Evolutionary conservation across 2,329 filamentous ascomycete species (phyloP), one percentile per base, ranked within the genome.

Genomic region (Neopestalotiopsis clavispora): DNA sequence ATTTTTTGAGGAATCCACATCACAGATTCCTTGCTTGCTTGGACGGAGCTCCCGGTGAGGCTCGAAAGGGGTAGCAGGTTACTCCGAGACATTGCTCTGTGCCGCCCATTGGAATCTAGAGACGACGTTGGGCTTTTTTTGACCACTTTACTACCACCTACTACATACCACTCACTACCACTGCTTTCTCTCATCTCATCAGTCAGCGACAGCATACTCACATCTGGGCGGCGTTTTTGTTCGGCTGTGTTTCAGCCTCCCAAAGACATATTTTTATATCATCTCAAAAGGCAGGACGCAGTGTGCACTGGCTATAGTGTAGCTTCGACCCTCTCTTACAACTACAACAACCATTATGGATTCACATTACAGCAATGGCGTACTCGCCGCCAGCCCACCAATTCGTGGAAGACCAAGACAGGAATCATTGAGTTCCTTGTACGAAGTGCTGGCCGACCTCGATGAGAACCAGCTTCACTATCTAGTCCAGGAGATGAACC

Each of bases 401-500:
- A 28, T 56, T 34, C 30, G 40, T 13, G 23, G 65, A 3, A 59
- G 58, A 30, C 65, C 58, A n/a, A 58, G 61, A 28, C 49, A 61
- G 61, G 12, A 28, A 23, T 69, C 67, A 23, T 34, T 69, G n/a
- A 64, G 63, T 32, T 69, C 67, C 6, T 38, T 69, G 5, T 69
- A 69, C 64, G 67, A 69, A 23, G 64, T 63, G 17, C 42, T 69
- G 57, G 67, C 67, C 17, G 67, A 69, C 40, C 63, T 69, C 6
- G 67, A 69, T 30, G 67, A 69, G 23, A 67, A 38, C 4, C 67
- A 69, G 40, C 64, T 69, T 38, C 52, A 69, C n/a, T 69, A 69
- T 42, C 67, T 69, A 17, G 59, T 69, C 40, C 67, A 67, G 42
- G 67, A 69, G 64, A 67, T 69, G 52, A 69, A 63, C 57, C 67